These are phyloP conservation scores for Zymoseptoria crescenta DNA, from an alignment of 2,329 filamentous ascomycete genomes.

Conservation along the genomic window DNA sequence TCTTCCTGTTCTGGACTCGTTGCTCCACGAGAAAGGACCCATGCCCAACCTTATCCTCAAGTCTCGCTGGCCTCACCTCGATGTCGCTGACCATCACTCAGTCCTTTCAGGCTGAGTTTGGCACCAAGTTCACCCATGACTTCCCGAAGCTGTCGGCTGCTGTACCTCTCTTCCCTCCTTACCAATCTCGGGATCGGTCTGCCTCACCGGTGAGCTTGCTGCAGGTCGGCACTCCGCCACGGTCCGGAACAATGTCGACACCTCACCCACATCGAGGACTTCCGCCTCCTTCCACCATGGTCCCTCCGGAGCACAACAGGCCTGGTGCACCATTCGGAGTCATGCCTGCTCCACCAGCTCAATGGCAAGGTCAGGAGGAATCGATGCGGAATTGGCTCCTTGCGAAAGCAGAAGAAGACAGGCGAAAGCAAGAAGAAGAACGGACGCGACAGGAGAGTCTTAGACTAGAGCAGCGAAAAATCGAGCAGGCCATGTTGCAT, in stretches of 20 bases:
- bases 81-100: slow-evolving; percentile 47
- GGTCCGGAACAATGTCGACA: slow-evolving; percentile 39
- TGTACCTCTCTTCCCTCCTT: slow-evolving; percentile 35
- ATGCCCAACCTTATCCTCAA: slow-evolving; percentile 14
- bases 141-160: slow-evolving; percentile 36
- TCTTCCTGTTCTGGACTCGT: neutral
- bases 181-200: slow-evolving; percentile 32
- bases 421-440: slow-evolving; percentile 47
- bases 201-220: slow-evolving; percentile 31
- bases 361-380: slow-evolving; percentile 46
- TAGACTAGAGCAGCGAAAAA: slow-evolving; percentile 44
- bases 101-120: slow-evolving; percentile 41
- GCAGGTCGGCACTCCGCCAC: slow-evolving; percentile 32
- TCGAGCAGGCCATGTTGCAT: slow-evolving; percentile 46
- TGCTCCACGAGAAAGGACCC: slow-evolving; percentile 3
- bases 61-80: slow-evolving; percentile 11
- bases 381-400: slow-evolving; percentile 45
- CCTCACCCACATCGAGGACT: slow-evolving; percentile 48
- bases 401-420: slow-evolving; percentile 46
- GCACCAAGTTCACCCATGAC: slow-evolving; percentile 42
- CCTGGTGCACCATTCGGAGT: slow-evolving; percentile 28
- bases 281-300: slow-evolving; percentile 47
- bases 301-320: slow-evolving; percentile 41
- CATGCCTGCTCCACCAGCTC: slow-evolving; percentile 38
- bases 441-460: slow-evolving; percentile 45